Evolutionary conservation across 176 grass and related monocot species (phyloP).

Genomic region (Urochloa ruziziensis): DNA sequence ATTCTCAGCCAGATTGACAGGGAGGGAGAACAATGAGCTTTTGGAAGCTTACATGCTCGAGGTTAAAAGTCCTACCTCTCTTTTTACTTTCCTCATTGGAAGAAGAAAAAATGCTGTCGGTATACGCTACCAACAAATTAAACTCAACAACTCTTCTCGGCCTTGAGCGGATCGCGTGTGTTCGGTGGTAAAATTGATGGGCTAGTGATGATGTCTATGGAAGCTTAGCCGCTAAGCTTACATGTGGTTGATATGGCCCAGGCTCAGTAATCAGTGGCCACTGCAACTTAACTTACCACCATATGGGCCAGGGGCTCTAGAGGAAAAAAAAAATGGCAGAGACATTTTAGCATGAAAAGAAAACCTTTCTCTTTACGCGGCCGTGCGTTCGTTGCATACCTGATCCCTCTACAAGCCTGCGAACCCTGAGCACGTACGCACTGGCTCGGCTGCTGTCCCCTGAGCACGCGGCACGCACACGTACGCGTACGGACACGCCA

Average conservation of each 20-base stretch:
- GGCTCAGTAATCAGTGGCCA: background rate
- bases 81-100: too few relatives aligned
- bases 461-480: background rate
- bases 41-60: too few relatives aligned
- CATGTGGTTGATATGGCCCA: background rate
- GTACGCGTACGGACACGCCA: conserved; percentile 11
- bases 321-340: background rate
- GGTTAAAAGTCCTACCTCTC: too few relatives aligned
- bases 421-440: background rate
- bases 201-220: background rate
- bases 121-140: too few relatives aligned
- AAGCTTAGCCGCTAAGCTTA: conserved; percentile 17
- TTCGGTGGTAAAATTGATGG: background rate
- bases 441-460: background rate
- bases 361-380: background rate
- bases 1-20: too few relatives aligned
- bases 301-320: background rate
- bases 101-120: too few relatives aligned
- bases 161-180: too few relatives aligned
- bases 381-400: too few relatives aligned
- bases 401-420: background rate
- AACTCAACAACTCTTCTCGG: too few relatives aligned
- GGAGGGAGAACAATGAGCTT: too few relatives aligned
- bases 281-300: background rate
- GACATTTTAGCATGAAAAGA: background rate